Percentiles rank a stretch among this genome's conserved stretches.
phyloP scores from a whole-genome alignment of 1,139 yeast species.

The Blastobotrys persicus region DNA sequence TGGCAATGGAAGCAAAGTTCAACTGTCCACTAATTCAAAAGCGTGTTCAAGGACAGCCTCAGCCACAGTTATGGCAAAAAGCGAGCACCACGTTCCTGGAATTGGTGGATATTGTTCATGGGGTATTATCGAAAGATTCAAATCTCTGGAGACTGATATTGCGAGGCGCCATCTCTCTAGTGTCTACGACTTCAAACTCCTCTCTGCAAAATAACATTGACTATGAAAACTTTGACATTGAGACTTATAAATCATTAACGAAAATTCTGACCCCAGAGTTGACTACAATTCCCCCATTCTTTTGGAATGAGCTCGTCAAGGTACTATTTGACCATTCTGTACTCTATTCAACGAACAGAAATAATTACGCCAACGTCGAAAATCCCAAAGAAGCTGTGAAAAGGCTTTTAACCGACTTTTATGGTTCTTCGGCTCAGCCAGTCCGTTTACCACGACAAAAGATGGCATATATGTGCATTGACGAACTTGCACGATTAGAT shows the following conservation, averaged over 20 bases:
- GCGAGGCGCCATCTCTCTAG: conserved; percentile 44
- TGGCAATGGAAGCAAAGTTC: conserved; percentile 28
- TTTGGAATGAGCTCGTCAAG: conserved; percentile 46
- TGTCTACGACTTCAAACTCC: conserved; percentile 26
- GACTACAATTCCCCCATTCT: conserved; percentile 33
- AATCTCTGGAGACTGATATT: conserved; percentile 45
- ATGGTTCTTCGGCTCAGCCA: conserved; percentile 51
- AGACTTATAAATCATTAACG: conserved; percentile 47
- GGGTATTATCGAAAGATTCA: conserved; percentile 29
- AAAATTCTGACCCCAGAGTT: conserved; percentile 42
- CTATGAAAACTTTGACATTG: conserved; percentile 50
- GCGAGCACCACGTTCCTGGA: conserved; percentile 28
- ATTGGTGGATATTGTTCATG: conserved; percentile 15
- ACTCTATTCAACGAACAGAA: conserved; percentile 4
- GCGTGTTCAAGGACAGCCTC: conserved; percentile 10
- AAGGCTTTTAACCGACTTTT: conserved; percentile 9
- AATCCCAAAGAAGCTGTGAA: conserved; percentile 4
- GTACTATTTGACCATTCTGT: conserved; percentile 40
- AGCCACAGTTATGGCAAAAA: conserved; percentile 35
- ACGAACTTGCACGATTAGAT: conserved; percentile 39
- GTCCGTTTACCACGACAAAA: conserved; percentile 39
- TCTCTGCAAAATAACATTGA: conserved; percentile 18
- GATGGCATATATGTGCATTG: conserved; percentile 49
- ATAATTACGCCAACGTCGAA: neutral
- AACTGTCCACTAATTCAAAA: conserved; percentile 22